These are phyloP conservation scores for Wickerhamiella galacta DNA, from an alignment of 805 yeast genomes.

Conservation along the genomic window DNA sequence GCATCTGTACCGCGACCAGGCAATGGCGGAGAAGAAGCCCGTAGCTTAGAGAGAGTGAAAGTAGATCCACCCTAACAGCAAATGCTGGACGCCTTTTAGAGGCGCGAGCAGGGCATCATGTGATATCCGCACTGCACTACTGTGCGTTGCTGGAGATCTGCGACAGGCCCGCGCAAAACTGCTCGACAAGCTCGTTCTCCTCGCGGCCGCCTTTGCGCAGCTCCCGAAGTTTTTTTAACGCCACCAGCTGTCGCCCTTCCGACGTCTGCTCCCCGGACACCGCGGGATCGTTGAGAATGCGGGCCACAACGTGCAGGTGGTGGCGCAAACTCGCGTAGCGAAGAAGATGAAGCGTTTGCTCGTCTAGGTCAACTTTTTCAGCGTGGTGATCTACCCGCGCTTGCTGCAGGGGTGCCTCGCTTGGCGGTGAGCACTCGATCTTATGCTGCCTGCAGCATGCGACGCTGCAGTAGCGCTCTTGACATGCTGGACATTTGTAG, in stretches of 20 bases:
- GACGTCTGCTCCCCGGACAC: conserved; percentile 32
- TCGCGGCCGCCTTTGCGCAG: conserved; percentile 50
- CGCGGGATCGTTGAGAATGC: conserved; percentile 31
- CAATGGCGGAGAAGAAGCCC: too few relatives aligned
- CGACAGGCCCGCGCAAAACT: too few relatives aligned
- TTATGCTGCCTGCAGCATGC: conserved; percentile 37
- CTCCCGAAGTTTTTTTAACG: conserved; percentile 42
- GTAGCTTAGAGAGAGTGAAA: too few relatives aligned
- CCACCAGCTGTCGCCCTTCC: conserved; percentile 43
- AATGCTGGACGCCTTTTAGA: too few relatives aligned
- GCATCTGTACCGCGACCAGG: too few relatives aligned
- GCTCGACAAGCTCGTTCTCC: conserved; percentile 52
- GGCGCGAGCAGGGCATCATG: too few relatives aligned
- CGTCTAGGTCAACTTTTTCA: conserved; percentile 23
- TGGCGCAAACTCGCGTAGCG: conserved; percentile 36
- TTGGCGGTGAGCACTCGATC: conserved; percentile 21
- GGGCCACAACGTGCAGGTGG: conserved; percentile 35
- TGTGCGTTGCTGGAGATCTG: too few relatives aligned
- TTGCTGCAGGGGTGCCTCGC: conserved; percentile 2
- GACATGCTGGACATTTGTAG: conserved; percentile 43
- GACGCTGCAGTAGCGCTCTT: conserved; percentile 33
- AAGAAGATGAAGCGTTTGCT: conserved; percentile 32
- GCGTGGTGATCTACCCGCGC: conserved; percentile 13
- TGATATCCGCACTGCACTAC: too few relatives aligned
- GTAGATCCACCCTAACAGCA: too few relatives aligned